These are phyloP conservation scores for Penicillium rolfsii DNA, from an alignment of 2,329 filamentous ascomycete genomes.

Conservation along the genomic window DNA sequence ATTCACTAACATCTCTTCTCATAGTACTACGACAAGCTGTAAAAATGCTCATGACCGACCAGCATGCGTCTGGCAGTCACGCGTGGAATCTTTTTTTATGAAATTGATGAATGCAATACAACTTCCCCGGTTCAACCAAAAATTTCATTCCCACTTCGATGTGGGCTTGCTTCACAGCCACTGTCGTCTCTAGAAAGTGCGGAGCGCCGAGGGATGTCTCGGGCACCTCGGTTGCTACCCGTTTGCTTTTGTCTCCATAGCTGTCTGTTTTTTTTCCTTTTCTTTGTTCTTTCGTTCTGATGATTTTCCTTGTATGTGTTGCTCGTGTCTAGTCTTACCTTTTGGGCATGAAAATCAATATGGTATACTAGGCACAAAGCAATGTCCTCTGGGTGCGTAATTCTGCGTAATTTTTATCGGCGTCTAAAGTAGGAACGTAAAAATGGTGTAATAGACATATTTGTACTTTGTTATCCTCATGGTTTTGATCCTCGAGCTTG, in stretches of 20 bases:
- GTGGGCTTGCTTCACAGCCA: constrained; percentile 27
- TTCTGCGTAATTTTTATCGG: not conserved
- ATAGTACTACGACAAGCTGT: constrained; percentile 99
- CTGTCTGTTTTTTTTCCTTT: constrained; percentile 3
- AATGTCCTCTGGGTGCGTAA: not conserved
- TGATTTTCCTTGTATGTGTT: constrained; percentile 19
- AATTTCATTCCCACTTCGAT: constrained; percentile 32
- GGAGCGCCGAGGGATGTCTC: constrained; percentile 15
- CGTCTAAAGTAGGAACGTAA: not conserved
- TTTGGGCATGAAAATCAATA: constrained; percentile 39
- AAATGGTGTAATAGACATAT: not conserved
- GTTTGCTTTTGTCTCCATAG: constrained; percentile 34
- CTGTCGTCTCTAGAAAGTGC: constrained; percentile 35
- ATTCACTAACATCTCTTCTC: constrained; percentile 31
- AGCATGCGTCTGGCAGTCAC: constrained; percentile 45
- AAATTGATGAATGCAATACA: constrained; percentile 50
- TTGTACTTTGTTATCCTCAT: not conserved
- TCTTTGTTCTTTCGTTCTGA: constrained; percentile 22
- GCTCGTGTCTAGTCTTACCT: constrained; percentile 31
- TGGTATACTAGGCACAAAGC: constrained; percentile 31
- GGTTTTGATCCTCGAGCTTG: not conserved
- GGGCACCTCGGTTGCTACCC: constrained; percentile 13
- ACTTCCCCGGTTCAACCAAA: constrained; percentile 37
- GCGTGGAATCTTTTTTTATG: constrained; percentile 45
- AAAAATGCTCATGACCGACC: constrained; percentile 55